Evolutionary conservation across 1,139 yeast genomes (phyloP).

Genomic region (Schwanniomyces etchellsii): DNA sequence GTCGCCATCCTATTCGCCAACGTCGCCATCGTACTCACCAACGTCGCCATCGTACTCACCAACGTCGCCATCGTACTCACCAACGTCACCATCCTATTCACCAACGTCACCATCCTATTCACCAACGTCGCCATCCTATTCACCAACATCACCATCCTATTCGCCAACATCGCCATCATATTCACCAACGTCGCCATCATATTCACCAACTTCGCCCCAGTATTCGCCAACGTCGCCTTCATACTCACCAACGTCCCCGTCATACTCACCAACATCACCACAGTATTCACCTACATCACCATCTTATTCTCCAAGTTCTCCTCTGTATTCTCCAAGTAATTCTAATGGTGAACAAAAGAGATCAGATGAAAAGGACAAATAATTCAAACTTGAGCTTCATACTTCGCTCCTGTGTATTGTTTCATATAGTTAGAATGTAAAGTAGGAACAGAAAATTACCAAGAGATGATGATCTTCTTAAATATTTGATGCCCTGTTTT

Average conservation of each 20-base stretch:
- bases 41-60: constrained; percentile 59
- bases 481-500: no score
- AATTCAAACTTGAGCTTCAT: neutral
- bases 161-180: constrained; percentile 54
- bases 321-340: constrained; percentile 20
- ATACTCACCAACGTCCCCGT: constrained; percentile 57
- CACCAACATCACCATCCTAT: constrained; percentile 43
- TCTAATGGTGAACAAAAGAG: constrained; percentile 12
- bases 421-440: neutral
- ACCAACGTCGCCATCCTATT: constrained; percentile 58
- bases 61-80: constrained; percentile 50
- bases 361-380: constrained; percentile 7
- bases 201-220: constrained; percentile 54
- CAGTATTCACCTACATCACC: constrained; percentile 52
- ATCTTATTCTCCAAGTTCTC: constrained; percentile 18
- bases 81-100: constrained; percentile 60
- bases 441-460: no score
- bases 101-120: constrained; percentile 63
- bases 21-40: constrained; percentile 73
- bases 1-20: constrained; percentile 65
- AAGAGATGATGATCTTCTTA: no score
- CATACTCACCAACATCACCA: constrained; percentile 49
- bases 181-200: constrained; percentile 56
- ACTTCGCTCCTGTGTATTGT: neutral
- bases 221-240: constrained; percentile 60